Conservation (phyloP, 768 basidiomycete genomes). For the Rossbeevera mucosa region DNA sequence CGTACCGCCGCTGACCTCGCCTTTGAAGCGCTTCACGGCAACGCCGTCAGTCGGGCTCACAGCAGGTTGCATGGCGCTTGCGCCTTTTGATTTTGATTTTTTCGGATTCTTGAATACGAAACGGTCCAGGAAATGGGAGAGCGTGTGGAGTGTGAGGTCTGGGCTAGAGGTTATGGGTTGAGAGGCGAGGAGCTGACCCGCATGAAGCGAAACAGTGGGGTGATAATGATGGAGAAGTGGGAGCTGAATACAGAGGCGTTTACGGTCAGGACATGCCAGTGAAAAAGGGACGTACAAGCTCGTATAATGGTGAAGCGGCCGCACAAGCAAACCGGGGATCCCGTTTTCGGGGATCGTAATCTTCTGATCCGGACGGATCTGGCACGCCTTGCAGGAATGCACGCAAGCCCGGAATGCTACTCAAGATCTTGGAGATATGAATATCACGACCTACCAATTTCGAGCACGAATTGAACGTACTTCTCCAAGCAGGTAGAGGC, state of each 20-base stretch:
- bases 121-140: slow-evolving; percentile 92
- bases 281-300: slow-evolving; percentile 57
- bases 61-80: slow-evolving; percentile 94
- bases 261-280: neutral
- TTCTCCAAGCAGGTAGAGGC: slow-evolving; percentile 82
- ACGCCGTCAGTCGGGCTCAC: slow-evolving; percentile 57
- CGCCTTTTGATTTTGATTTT: slow-evolving; percentile 64
- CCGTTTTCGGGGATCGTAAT: slow-evolving; percentile 85
- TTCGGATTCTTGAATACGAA: slow-evolving; percentile 98
- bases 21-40: slow-evolving; percentile 68
- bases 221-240: slow-evolving; percentile 86
- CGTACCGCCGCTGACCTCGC: slow-evolving; percentile 44
- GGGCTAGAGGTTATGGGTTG: slow-evolving; percentile 76
- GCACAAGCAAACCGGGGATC: slow-evolving; percentile 87
- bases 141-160: slow-evolving; percentile 88
- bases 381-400: slow-evolving; percentile 38
- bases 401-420: slow-evolving; percentile 42
- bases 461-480: slow-evolving; percentile 39
- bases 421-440: slow-evolving; percentile 42
- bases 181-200: slow-evolving; percentile 69
- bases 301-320: slow-evolving; percentile 77
- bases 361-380: slow-evolving; percentile 25
- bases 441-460: neutral
- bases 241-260: slow-evolving; percentile 39
- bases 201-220: slow-evolving; percentile 83